phyloP scores from a whole-genome alignment of 768 basidiomycete genomes.

The Collybiopsis luxurians region DNA sequence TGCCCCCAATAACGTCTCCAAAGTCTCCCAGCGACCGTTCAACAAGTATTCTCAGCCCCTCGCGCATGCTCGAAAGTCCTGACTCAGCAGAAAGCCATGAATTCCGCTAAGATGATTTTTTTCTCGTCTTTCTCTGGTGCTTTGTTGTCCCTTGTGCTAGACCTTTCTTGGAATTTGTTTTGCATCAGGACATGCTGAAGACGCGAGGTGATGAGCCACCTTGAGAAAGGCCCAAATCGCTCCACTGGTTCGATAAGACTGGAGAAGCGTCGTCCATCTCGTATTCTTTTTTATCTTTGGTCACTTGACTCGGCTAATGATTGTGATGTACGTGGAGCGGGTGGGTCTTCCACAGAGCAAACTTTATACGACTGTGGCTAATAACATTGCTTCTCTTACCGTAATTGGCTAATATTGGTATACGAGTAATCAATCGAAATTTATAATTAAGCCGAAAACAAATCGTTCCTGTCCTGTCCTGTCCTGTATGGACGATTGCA shows the following conservation, averaged over 20 bases:
- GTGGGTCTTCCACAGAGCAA: too few relatives aligned
- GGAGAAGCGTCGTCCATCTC: neutral
- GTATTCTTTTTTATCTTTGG: too few relatives aligned
- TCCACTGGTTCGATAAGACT: neutral
- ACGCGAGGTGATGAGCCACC: constrained; percentile 1
- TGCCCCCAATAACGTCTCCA: neutral
- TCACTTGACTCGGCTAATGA: too few relatives aligned
- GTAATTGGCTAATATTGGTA: too few relatives aligned
- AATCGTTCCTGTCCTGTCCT: too few relatives aligned
- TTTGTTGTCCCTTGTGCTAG: neutral
- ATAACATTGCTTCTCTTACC: too few relatives aligned
- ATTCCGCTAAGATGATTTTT: neutral
- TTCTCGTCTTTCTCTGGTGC: too few relatives aligned
- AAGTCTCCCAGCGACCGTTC: neutral
- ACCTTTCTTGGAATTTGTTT: neutral
- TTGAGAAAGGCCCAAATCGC: neutral
- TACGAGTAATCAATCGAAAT: too few relatives aligned
- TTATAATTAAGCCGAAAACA: too few relatives aligned
- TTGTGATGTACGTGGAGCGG: too few relatives aligned
- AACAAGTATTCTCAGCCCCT: neutral
- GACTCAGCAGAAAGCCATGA: constrained; percentile 9
- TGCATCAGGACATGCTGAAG: neutral
- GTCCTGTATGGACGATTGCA: too few relatives aligned
- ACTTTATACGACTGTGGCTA: too few relatives aligned
- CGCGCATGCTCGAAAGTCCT: constrained; percentile 36